Evolutionary conservation across 805 yeast species (phyloP), one percentile per base, ranked within the genome.

Genomic region (Teunomyces lycoperdinae): DNA sequence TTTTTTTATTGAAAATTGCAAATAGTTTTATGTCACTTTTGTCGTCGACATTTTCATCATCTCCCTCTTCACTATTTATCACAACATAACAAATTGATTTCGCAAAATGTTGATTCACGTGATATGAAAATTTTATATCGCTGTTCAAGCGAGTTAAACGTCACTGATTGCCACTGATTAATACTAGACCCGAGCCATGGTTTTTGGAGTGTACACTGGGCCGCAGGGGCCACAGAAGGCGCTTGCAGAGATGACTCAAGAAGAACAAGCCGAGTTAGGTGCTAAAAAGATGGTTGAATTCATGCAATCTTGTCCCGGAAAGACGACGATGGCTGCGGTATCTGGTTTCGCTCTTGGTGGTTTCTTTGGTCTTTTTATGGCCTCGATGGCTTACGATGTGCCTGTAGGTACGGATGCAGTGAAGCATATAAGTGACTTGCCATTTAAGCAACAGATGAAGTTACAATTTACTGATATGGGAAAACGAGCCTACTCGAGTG

Each of bases 311-410:
- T 92, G 99, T 71, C 97, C 97, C 0, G 98, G 97, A 14, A 92
- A 94, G 64, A 81, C 96, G 0, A 84, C 78, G 20, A 83, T 91
- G 76, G 86, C 96, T 27, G 98, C 97, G 51, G 97, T 85, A 16
- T 84, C 96, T 10, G 98, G 98, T 17, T 92, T 89, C 68, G 91
- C 85, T 33, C 80, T 92, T 32, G 98, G 98, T 70, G 98, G 97
- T 51, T 87, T 91, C 50, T 90, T 92, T 66, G 97, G 98, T 52
- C 71, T 94, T 43, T 90, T 92, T 73, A 94, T 92, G 97, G 92
- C 94, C 1, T 78, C 83, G 9, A 84, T 84, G 89, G 82, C 91
- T 0, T 89, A 87, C 61, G 96, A 88, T 66, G 89, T 87, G 1
- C 89, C 95, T 1, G 74, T 80, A 7, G 86, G 89, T 33, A 78